Evolutionary conservation across 352 stramenopile species (phyloP).

Genomic region (Pythium grandisporangium): DNA sequence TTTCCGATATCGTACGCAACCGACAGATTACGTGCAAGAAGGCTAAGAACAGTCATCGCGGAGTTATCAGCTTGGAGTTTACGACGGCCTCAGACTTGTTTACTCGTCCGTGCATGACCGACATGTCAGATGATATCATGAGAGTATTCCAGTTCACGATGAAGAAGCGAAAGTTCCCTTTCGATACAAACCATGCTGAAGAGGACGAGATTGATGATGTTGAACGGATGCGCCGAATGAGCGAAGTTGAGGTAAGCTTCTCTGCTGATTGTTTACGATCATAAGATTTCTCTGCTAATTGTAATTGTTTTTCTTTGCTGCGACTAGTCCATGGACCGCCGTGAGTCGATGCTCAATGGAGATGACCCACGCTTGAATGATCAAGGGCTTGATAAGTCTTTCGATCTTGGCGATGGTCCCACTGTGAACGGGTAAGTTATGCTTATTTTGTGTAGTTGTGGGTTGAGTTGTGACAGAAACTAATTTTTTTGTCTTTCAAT

Average conservation of each 20-base stretch:
- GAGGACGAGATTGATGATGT: slow-evolving; percentile 30
- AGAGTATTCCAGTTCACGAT: slow-evolving; percentile 78
- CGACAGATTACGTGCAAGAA: slow-evolving; percentile 33
- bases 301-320: not conserved
- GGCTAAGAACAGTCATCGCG: slow-evolving; percentile 13
- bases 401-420: slow-evolving; percentile 11
- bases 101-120: slow-evolving; percentile 32
- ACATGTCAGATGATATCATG: slow-evolving; percentile 55
- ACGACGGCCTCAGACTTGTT: slow-evolving; percentile 38
- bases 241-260: slow-evolving; percentile 33
- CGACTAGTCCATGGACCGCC: not conserved
- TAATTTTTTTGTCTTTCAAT: not conserved
- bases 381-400: slow-evolving; percentile 8
- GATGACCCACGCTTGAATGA: slow-evolving; percentile 1
- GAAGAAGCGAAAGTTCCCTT: slow-evolving; percentile 82
- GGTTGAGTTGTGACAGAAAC: not conserved
- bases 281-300: not conserved
- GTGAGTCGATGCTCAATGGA: slow-evolving; percentile 9
- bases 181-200: slow-evolving; percentile 13
- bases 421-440: slow-evolving; percentile 4
- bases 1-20: slow-evolving; percentile 59
- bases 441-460: not conserved
- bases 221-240: slow-evolving; percentile 65
- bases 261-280: not conserved
- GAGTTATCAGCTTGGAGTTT: slow-evolving; percentile 11